Conservation (phyloP, 495 filamentous ascomycete species). For the Aspergillus indologenus region DNA sequence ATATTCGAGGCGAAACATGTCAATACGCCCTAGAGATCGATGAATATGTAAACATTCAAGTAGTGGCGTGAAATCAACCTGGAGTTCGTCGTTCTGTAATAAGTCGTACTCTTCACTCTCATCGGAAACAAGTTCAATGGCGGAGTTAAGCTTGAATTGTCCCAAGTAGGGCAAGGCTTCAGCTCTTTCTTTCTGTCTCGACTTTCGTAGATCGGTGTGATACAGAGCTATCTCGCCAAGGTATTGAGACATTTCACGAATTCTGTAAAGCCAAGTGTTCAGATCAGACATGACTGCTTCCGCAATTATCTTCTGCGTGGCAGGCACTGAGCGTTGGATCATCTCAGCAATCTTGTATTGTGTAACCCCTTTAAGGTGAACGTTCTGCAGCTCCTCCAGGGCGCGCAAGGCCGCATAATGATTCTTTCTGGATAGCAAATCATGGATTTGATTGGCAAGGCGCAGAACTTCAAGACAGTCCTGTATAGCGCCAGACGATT, state of each 20-base stretch:
- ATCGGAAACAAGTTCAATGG: constrained; percentile 91
- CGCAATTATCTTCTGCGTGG: constrained; percentile 87
- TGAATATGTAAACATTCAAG: constrained; percentile 97
- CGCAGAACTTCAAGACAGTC: constrained; percentile 90
- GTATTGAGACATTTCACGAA: constrained; percentile 92
- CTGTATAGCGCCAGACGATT: constrained; percentile 82
- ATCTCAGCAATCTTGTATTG: constrained; percentile 94
- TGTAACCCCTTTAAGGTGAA: constrained; percentile 87
- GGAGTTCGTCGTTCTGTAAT: constrained; percentile 86
- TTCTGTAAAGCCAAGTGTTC: constrained; percentile 95
- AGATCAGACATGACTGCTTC: constrained; percentile 96
- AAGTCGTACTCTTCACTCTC: constrained; percentile 94
- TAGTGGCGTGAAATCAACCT: constrained; percentile 90
- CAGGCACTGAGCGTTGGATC: constrained; percentile 91
- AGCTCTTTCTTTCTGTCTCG: constrained; percentile 75
- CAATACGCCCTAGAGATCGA: constrained; percentile 86
- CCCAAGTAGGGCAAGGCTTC: constrained; percentile 67
- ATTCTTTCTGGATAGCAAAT: constrained; percentile 83
- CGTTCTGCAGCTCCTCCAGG: constrained; percentile 92
- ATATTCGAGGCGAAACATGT: constrained; percentile 88
- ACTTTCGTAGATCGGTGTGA: constrained; percentile 84
- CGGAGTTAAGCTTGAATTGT: constrained; percentile 89
- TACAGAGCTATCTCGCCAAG: constrained; percentile 97
- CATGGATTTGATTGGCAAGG: constrained; percentile 91
- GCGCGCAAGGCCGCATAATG: constrained; percentile 94